These are phyloP conservation scores for Capronia epimyces DNA, from an alignment of 2,329 filamentous ascomycete species.

Conservation along the genomic window DNA sequence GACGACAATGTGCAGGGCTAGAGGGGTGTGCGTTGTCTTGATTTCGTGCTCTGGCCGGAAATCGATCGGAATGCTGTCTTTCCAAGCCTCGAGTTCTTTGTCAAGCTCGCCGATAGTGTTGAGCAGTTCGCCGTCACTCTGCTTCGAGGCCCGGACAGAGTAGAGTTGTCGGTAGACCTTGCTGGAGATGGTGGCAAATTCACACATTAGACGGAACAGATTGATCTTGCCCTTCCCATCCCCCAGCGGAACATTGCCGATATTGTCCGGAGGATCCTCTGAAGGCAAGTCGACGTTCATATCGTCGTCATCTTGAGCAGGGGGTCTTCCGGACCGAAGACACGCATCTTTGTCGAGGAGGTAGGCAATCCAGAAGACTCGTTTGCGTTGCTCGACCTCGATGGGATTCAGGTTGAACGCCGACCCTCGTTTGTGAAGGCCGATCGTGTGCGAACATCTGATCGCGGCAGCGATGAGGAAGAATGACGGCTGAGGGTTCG, in stretches of 20 bases:
- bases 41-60: constrained; percentile 98
- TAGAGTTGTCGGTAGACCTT: constrained; percentile 91
- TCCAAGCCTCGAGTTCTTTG: constrained; percentile 86
- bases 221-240: constrained; percentile 92
- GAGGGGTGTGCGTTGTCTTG: constrained; percentile 80
- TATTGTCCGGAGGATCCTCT: constrained; percentile 82
- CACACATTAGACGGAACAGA: constrained; percentile 86
- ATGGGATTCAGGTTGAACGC: constrained; percentile 90
- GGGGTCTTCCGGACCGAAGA: constrained; percentile 64
- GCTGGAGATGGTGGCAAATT: constrained; percentile 85
- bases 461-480: constrained; percentile 88
- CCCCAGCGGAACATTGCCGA: constrained; percentile 85
- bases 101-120: constrained; percentile 96
- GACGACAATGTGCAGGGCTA: constrained; percentile 92
- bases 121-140: constrained; percentile 85
- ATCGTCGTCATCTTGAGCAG: constrained; percentile 69
- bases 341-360: constrained; percentile 70
- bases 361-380: constrained; percentile 73
- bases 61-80: constrained; percentile 88
- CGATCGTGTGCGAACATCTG: constrained; percentile 85
- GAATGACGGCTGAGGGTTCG: constrained; percentile 91
- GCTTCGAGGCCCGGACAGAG: constrained; percentile 83
- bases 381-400: constrained; percentile 83
- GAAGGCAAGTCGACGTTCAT: constrained; percentile 97
- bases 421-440: constrained; percentile 85